Evolutionary conservation across 345 rosid species (phyloP), one percentile per base, ranked within the genome.

Genomic region (Populus tremula): DNA sequence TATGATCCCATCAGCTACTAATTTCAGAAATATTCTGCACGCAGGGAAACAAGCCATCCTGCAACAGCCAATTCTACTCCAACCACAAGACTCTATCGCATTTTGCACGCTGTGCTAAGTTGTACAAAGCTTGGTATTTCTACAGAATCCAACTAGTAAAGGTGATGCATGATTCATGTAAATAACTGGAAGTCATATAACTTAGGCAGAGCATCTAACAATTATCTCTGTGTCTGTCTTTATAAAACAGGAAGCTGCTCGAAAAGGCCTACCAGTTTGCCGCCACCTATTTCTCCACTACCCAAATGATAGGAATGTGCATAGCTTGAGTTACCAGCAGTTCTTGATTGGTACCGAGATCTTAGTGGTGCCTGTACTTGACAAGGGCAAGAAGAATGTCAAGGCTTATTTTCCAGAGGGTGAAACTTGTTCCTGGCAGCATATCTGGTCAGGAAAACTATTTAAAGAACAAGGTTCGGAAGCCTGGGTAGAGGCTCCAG

Each of bases 241-340:
- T 68, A 21, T 5, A 29, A 76, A 68, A 78, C 85, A 89, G 94
- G 91, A 91, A 85, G 90, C 91, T 6, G 74, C 89, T 76, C 75
- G 79, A 23, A 89, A 80, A 86, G 94, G 94, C 20, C 84, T 88
- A 43, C 94, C 92, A 12, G 78, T 91, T 59, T 91, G 94, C 88
- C 89, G 94, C 65, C 94, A 89, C 87, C 76, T 89, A 64, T 89
- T 91, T 81, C 86, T 89, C 79, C 94, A 91, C 85, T 91, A 91
- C 78, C 90, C 92, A 8, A 81, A 85, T 67, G 94, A 91, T 25
- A 83, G 75, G 69, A 78, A 47, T 41, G 91, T 87, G 63, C 92
- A 85, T 16, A 85, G 71, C 45, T 77, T 91, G 62, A 89, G 81
- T 71, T 89, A 91, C 79, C 89, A 91, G 68, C 94, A 89, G 80